A percentile compares a stretch with the other conserved stretches of the same genome.
Evolutionary conservation across 2,329 filamentous ascomycete genomes (phyloP).

Genomic region (Colletotrichum kahawae): DNA sequence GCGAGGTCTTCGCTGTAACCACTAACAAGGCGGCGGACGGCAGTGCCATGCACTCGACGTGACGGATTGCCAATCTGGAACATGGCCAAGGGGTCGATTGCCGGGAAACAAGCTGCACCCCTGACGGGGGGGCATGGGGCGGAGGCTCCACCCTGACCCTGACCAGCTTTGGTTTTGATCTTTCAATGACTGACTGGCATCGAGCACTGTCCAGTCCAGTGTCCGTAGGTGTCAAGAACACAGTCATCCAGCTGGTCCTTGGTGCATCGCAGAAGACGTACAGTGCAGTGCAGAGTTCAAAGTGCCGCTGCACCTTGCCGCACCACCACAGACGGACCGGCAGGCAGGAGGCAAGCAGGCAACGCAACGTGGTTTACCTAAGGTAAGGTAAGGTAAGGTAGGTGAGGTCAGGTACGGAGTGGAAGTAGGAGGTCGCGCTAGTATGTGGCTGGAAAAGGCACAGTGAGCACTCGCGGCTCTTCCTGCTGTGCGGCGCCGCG

Average conservation of each 20-base stretch:
- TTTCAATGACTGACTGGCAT: background rate
- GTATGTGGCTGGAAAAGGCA: background rate
- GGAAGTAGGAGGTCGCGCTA: background rate
- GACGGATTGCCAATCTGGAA: conserved; percentile 18
- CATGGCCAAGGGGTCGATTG: conserved; percentile 7
- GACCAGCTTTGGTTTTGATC: background rate
- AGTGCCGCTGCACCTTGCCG: background rate
- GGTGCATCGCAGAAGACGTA: background rate
- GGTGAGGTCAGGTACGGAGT: background rate
- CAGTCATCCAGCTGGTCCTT: background rate
- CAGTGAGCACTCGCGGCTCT: background rate
- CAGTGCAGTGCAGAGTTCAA: background rate
- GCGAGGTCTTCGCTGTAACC: background rate
- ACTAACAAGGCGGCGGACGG: background rate
- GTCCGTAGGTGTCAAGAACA: background rate
- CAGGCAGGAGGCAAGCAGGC: background rate
- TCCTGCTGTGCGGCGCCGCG: background rate
- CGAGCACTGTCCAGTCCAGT: background rate
- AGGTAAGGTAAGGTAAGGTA: background rate
- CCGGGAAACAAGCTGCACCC: conserved; percentile 9
- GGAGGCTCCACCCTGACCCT: background rate
- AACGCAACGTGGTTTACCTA: background rate
- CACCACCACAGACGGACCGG: background rate
- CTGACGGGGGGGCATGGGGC: background rate
- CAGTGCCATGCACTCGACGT: conserved; percentile 5